Conservation (phyloP, 192 early-diverging fungal species). For the Coemansia sp. region DNA sequence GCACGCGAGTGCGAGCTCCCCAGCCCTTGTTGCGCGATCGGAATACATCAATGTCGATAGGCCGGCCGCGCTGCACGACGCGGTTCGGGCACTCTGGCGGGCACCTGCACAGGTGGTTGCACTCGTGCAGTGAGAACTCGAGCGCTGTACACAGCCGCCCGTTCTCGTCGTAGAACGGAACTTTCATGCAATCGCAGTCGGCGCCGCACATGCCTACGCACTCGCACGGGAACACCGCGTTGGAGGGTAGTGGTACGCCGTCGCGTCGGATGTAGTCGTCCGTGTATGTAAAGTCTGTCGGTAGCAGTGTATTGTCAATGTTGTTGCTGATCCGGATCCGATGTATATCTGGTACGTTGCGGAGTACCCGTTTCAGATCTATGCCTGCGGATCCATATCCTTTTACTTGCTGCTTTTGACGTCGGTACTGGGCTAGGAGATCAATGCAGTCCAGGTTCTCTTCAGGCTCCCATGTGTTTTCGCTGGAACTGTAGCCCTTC, state of each 20-base stretch:
- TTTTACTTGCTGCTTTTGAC: neutral
- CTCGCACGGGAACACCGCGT: conserved; percentile 46
- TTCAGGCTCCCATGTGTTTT: conserved; percentile 54
- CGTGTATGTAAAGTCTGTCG: conserved; percentile 33
- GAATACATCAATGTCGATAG: conserved; percentile 43
- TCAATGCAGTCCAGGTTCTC: conserved; percentile 30
- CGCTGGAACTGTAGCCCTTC: conserved; percentile 30
- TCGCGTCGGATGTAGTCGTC: conserved; percentile 42
- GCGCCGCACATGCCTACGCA: conserved; percentile 28
- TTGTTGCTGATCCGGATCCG: conserved; percentile 42
- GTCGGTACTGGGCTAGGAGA: conserved; percentile 18
- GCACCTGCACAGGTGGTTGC: conserved; percentile 50
- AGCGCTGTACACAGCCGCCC: conserved; percentile 42
- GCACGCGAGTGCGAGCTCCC: conserved; percentile 38
- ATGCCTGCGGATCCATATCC: conserved; percentile 6
- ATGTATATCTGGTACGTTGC: conserved; percentile 26
- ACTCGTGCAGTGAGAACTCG: conserved; percentile 41
- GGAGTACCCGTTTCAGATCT: conserved; percentile 11
- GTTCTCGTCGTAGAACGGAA: conserved; percentile 45
- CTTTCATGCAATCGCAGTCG: conserved; percentile 45
- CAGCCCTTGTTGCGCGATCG: conserved; percentile 42
- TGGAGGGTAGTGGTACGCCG: conserved; percentile 38
- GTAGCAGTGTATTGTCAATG: conserved; percentile 29
- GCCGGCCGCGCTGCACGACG: conserved; percentile 48
- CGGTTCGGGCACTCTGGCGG: conserved; percentile 54